Evolutionary conservation across 2,329 filamentous ascomycete genomes (phyloP).

Genomic region (Xylaria sp.): DNA sequence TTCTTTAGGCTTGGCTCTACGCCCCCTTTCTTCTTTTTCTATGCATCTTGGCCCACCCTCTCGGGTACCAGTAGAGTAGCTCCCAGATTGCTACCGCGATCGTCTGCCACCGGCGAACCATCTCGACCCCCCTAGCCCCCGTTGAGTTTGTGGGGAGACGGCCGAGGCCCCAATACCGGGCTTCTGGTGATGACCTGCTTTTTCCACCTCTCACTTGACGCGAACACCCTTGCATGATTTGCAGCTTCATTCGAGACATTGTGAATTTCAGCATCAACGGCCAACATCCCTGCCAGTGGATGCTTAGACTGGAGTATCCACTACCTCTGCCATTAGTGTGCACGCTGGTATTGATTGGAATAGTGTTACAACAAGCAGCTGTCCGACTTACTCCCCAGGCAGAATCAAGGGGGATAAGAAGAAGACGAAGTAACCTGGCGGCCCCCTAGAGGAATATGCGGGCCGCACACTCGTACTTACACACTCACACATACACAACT

Average conservation of each 20-base stretch:
- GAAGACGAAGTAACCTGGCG: conserved; percentile 27
- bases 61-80: conserved; percentile 24
- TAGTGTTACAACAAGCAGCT: conserved; percentile 44
- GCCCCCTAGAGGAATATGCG: conserved; percentile 27
- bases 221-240: conserved; percentile 50
- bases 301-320: conserved; percentile 37
- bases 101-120: conserved; percentile 32
- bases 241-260: conserved; percentile 47
- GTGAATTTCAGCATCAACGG: conserved; percentile 45
- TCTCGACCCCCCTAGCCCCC: conserved; percentile 39
- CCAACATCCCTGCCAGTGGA: conserved; percentile 47
- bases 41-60: conserved; percentile 35
- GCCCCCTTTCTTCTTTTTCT: conserved; percentile 41
- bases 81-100: conserved; percentile 24
- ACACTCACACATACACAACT: conserved; percentile 5
- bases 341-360: conserved; percentile 35
- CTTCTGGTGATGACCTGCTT: conserved; percentile 32
- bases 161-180: conserved; percentile 31
- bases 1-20: conserved; percentile 43
- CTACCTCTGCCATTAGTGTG: conserved; percentile 35
- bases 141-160: conserved; percentile 44
- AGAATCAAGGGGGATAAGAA: conserved; percentile 30
- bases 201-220: conserved; percentile 38
- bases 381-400: conserved; percentile 41
- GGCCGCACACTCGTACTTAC: conserved; percentile 22